Conservation (phyloP, 257 asterid genomes). For the Scutellaria minor region DNA sequence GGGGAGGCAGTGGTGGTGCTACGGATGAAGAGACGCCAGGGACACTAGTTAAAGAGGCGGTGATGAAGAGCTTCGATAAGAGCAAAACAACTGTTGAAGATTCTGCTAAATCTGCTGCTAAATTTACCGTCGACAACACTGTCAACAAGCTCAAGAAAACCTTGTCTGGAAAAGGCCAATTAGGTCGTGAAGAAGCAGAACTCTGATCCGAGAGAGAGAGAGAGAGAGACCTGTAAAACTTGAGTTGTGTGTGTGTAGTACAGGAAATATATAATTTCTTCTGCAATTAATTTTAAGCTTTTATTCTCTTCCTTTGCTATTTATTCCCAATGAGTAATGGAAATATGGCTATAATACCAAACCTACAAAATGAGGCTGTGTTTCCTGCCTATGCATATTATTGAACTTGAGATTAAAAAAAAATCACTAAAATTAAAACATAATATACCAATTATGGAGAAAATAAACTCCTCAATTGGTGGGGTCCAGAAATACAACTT, state of each 20-base stretch:
- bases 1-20: not conserved
- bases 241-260: not conserved
- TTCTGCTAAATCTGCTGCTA: slow-evolving; percentile 41
- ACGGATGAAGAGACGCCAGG: slow-evolving; percentile 25
- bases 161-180: not conserved
- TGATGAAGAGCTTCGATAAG: slow-evolving; percentile 47
- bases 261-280: not conserved
- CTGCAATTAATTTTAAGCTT: too few relatives aligned
- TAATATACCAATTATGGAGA: not conserved
- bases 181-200: not conserved
- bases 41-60: slow-evolving; percentile 50
- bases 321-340: too few relatives aligned
- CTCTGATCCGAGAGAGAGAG: not conserved
- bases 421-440: too few relatives aligned
- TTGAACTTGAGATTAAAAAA: too few relatives aligned
- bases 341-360: too few relatives aligned
- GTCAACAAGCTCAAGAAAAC: slow-evolving; percentile 27
- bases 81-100: slow-evolving; percentile 39
- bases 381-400: too few relatives aligned
- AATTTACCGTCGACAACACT: slow-evolving; percentile 28
- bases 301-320: too few relatives aligned
- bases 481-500: not conserved
- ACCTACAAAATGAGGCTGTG: too few relatives aligned
- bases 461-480: too few relatives aligned
- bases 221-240: not conserved